phyloP scores from a whole-genome alignment of 1,284 basidiomycete species.

The Athelia sp. region DNA sequence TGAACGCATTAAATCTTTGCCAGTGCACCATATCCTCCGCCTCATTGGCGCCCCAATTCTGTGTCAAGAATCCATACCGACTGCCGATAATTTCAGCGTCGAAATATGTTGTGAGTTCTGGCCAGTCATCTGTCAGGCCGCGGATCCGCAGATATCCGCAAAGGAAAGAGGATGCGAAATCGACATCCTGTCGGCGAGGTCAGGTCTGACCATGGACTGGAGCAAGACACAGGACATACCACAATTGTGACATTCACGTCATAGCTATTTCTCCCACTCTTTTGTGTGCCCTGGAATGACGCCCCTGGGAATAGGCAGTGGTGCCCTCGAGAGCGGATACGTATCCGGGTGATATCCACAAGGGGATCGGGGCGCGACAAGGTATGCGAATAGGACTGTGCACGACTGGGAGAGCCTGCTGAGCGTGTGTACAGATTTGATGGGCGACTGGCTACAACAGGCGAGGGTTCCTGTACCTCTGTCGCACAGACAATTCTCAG shows the following conservation, averaged over 20 bases:
- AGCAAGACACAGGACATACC: slow-evolving; percentile 40
- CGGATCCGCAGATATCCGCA: slow-evolving; percentile 89
- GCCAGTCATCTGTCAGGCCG: slow-evolving; percentile 86
- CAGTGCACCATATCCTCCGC: slow-evolving; percentile 89
- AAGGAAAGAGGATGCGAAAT: slow-evolving; percentile 75
- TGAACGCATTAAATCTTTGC: slow-evolving; percentile 88
- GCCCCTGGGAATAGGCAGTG: slow-evolving; percentile 81
- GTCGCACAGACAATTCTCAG: background rate
- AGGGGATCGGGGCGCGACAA: slow-evolving; percentile 43
- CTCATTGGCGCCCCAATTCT: slow-evolving; percentile 82
- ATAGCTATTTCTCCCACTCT: slow-evolving; percentile 80
- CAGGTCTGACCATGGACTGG: background rate
- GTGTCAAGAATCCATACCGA: slow-evolving; percentile 83
- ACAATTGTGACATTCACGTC: slow-evolving; percentile 80
- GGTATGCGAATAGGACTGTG: background rate
- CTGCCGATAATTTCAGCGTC: slow-evolving; percentile 90
- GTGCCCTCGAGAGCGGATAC: slow-evolving; percentile 68
- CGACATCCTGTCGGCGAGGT: slow-evolving; percentile 58
- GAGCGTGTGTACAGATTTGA: background rate
- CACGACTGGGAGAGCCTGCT: slow-evolving; percentile 1
- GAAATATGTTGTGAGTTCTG: slow-evolving; percentile 89
- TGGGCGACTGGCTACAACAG: slow-evolving; percentile 3
- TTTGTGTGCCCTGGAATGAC: slow-evolving; percentile 76
- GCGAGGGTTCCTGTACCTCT: background rate
- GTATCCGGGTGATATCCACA: slow-evolving; percentile 69